Percentiles rank a stretch among this genome's conserved stretches.
These are phyloP conservation scores for Mycosphaerelloides madeirae DNA, from an alignment of 2,329 filamentous ascomycete species.

Conservation along the genomic window DNA sequence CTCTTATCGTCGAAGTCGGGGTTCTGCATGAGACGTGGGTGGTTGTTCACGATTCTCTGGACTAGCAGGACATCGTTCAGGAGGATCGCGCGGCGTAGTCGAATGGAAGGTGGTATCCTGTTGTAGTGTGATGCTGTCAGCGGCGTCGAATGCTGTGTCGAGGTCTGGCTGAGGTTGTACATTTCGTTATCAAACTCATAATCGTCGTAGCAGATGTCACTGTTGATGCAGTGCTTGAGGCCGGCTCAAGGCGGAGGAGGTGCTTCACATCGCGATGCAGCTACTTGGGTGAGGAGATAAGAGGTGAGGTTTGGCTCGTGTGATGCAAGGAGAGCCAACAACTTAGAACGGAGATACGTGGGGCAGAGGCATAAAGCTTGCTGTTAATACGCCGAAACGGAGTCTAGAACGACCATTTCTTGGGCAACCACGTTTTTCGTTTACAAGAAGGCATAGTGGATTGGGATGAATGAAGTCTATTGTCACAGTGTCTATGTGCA, in stretches of 20 bases:
- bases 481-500: constrained; percentile 12
- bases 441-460: too few relatives aligned
- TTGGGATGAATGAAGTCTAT: constrained; percentile 2
- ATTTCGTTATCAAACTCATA: constrained; percentile 5
- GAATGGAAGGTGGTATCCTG: constrained; percentile 72
- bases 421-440: too few relatives aligned
- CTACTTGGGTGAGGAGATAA: not conserved
- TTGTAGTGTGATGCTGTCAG: constrained; percentile 1
- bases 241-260: constrained; percentile 15
- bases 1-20: constrained; percentile 70
- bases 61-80: constrained; percentile 69
- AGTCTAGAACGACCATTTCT: too few relatives aligned
- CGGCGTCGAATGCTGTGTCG: not conserved
- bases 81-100: constrained; percentile 76
- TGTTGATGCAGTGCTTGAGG: constrained; percentile 9
- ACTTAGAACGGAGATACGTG: not conserved
- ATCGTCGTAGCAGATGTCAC: not conserved
- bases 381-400: not conserved
- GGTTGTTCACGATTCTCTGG: constrained; percentile 67
- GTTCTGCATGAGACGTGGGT: constrained; percentile 69
- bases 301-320: constrained; percentile 6
- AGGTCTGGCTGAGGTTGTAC: not conserved
- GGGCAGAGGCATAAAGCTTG: not conserved
- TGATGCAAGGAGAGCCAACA: constrained; percentile 2
- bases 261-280: constrained; percentile 1